Evolutionary conservation across 176 grass and related monocot genomes (phyloP).

Genomic region (Aegilops longissima): DNA sequence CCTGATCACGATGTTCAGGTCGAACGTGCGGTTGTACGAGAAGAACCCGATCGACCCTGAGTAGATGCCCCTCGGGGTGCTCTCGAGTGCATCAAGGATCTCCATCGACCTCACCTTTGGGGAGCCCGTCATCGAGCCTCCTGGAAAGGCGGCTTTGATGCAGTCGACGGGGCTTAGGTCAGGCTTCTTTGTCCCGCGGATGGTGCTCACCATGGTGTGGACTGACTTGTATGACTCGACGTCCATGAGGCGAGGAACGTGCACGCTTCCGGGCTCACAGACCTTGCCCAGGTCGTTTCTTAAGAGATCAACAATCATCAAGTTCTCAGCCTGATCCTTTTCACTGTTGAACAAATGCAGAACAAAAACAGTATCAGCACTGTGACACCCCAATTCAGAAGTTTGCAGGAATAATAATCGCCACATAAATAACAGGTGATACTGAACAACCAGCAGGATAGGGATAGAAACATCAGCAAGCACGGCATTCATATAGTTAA

Average conservation of each 20-base stretch:
- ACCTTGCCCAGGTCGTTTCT: constrained; percentile 88
- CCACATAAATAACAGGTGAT: background rate
- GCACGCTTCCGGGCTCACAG: constrained; percentile 73
- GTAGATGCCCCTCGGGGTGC: constrained; percentile 77
- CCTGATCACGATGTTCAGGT: too few species aligned
- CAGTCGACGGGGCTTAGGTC: constrained; percentile 63
- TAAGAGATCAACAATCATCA: constrained; percentile 97
- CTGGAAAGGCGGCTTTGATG: constrained; percentile 85
- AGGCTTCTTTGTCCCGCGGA: constrained; percentile 57
- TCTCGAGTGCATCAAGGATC: constrained; percentile 82
- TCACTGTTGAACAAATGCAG: constrained; percentile 53
- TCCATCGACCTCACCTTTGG: constrained; percentile 94
- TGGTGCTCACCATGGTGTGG: constrained; percentile 16
- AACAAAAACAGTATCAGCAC: constrained; percentile 6
- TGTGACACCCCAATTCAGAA: background rate
- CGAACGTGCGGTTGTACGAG: too few species aligned
- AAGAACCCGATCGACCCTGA: constrained; percentile 71
- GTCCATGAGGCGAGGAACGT: constrained; percentile 76
- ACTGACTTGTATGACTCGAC: constrained; percentile 87
- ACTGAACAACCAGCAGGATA: too few species aligned
- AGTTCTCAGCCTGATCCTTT: constrained; percentile 95
- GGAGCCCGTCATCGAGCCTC: constrained; percentile 92
- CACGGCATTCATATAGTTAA: too few species aligned
- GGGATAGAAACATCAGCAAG: too few species aligned
- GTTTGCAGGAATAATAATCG: background rate